Evolutionary conservation across 2,329 filamentous ascomycete species (phyloP).

Genomic region (Xylaria digitata): DNA sequence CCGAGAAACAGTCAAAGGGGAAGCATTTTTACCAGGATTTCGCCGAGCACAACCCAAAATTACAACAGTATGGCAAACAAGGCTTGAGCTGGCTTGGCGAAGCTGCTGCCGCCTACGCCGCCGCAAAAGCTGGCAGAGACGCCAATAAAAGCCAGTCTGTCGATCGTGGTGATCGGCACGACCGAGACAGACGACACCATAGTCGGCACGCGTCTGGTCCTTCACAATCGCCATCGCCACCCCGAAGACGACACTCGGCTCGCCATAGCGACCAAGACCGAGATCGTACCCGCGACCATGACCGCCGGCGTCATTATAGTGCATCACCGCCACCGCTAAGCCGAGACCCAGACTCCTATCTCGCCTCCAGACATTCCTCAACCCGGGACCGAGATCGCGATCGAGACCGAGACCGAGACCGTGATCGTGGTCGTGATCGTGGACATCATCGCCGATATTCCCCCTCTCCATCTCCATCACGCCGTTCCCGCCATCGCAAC

Average conservation of each 20-base stretch:
- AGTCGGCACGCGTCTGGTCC: constrained; percentile 42
- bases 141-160: constrained; percentile 34
- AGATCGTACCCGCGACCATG: constrained; percentile 14
- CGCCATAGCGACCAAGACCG: constrained; percentile 34
- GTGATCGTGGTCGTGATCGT: constrained; percentile 41
- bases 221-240: constrained; percentile 43
- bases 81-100: constrained; percentile 47
- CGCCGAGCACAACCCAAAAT: constrained; percentile 41
- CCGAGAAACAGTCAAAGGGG: constrained; percentile 30
- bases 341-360: constrained; percentile 33
- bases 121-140: constrained; percentile 41
- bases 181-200: constrained; percentile 38
- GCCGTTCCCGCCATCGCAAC: constrained; percentile 26
- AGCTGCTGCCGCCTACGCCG: constrained; percentile 48
- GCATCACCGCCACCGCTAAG: constrained; percentile 36
- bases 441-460: constrained; percentile 37
- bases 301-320: constrained; percentile 27
- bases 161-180: constrained; percentile 38
- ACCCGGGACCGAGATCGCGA: constrained; percentile 18
- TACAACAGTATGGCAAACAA: constrained; percentile 46
- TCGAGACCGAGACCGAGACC: constrained; percentile 35
- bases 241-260: constrained; percentile 38
- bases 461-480: constrained; percentile 36
- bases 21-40: constrained; percentile 41
- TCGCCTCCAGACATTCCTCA: constrained; percentile 23